Evolutionary conservation across 164 flowering plant species (phyloP), one percentile per base, ranked within the genome.

Genomic region (Umbellularia californica): DNA sequence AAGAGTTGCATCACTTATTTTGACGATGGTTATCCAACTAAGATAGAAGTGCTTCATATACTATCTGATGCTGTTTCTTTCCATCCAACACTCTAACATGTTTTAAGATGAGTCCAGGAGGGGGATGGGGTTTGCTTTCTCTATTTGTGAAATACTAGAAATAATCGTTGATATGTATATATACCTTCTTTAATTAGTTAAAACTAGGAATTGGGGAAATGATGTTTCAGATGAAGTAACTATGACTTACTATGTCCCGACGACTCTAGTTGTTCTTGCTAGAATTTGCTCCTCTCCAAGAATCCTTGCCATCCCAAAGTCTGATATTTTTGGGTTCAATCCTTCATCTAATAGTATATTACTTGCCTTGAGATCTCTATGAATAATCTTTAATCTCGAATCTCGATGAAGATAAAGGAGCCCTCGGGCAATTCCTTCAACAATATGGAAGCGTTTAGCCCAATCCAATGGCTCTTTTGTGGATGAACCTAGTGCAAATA

Each of bases 321-420:
- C 88, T 17, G 89, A 79, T 13, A 86, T 84, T 76, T 87, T 85
- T 1, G 92, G 79, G 22, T 74, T 82, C 84, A 87, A 74, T 6
- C 83, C 84, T 0, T 11, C 70, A 75, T 90, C 92, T 28, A 90
- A 50, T 47, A 88, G 70, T 10, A 87, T 68, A 62, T 90, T 90
- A 81, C 88, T 82, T 20, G 89, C 81, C 71, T 88, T 90, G 2
- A 90, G 84, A 77, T 90, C 90, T 6, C 90, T 79, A 55, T 88
- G 93, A 13, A 90, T 86, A 4, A 90, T 84, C 55, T 65, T 75
- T 17, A 87, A 74, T 22, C 85, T 74, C 10, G 90, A 90, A 60
- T 88, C 92, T 22, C 82, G 85, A 55, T 90, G 94, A 60, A 90
- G 86, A 68, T 90, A 90, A 14, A 87, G 80, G 64, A 90, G 51